Base-by-base conservation (phyloP, 2,329 filamentous ascomycete genomes). In the Clarireedia paspali region DNA sequence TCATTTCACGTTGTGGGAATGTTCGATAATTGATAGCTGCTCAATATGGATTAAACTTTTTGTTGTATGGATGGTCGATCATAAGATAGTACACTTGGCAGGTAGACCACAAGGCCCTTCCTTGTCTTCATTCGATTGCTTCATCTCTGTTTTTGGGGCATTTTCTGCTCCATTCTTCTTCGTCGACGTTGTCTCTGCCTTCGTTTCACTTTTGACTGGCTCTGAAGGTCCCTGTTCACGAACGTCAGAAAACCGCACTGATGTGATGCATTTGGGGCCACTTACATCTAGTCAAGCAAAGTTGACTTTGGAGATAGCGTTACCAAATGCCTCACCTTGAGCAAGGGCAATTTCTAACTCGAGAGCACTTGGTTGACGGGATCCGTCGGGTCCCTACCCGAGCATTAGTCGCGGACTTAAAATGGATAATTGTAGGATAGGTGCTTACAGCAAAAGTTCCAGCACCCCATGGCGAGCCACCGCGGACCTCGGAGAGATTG, bases 391-490 rank as follows among this genome's bases (percentile, higher is more conserved):
- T 59, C 70, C 77, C 77, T 79, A 57, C 36, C 40, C 49, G 20
- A 55, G 15, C 10, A 55, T 63, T 64, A 60, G 23, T 51, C 57
- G 56, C 50, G 20, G 53, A 39, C 52, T 23, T 6, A 5, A 15
- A 17, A 36, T 6, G 2, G 12, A 49, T 27, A 48, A 42, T 42
- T 34, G 30, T 9, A 40, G 23, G 24, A 39, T 26, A 42, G 34
- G 27, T 30, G 69, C 77, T 70, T 75, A 79, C 83, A 60, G 91
- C 79, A 66, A 96, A 95, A 62, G 92, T 96, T 70, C 94, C 94
- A 36, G 92, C 91, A 67, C 92, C 94, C 94, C 94, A 99, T 40
- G 94, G 80, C 59, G 81, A 84, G 60, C 94, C 94, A 68, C 94
- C 94, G 71, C 88, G 89, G 61, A 94, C 79, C 78, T 96, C 91